Base-by-base conservation (phyloP, 2,329 filamentous ascomycete species). In the Fusarium heterosporum region DNA sequence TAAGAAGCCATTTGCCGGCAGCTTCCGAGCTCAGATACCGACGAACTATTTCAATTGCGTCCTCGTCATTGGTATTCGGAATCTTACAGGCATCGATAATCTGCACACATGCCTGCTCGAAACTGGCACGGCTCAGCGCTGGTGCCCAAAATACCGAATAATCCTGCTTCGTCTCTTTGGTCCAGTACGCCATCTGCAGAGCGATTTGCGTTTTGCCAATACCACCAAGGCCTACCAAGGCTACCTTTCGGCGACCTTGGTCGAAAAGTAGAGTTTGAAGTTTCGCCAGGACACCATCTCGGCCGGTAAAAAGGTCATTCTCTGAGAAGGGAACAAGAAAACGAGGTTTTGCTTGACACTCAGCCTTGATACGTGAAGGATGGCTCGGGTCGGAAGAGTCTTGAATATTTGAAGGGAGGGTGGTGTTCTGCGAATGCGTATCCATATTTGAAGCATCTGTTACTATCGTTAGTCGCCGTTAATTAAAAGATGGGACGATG, bases 1-100 rank as follows among this genome's bases (percentile, higher is more conserved):
- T 40, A 1, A 75, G 59, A 28, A 75, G 53, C 72, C 73, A 75
- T 4, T 50, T 58, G 5, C 68, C 71, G 3, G 68, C 59, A 2
- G 42, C 29, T n/a, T 62, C 46, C 2, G 57, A 67, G 52, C 63
- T 69, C 1, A 75, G 53, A 26, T 70, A 40, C 8, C 38, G 25
- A 30, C 47, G 54, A 5, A 73, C 40, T 1, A 47, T 16, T 14
- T 47, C 42, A 46, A 40, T 40, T 2, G 43, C 11, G 25, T 55
- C 46, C 4, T 32, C 17, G 4, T 34, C 8, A 17, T 40, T 12
- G 8, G 29, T 10, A 13, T 4, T 25, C 8, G 29, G 39, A 25
- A 64, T 61, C 9, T 10, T 29, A 30, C n/a, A 16, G 50, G 13
- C 14, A 38, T 36, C 6, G 16, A 17, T 36, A 16, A 47, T 47